Base-by-base conservation (phyloP, 129 eudicot species). In the Tagetes patula region DNA sequence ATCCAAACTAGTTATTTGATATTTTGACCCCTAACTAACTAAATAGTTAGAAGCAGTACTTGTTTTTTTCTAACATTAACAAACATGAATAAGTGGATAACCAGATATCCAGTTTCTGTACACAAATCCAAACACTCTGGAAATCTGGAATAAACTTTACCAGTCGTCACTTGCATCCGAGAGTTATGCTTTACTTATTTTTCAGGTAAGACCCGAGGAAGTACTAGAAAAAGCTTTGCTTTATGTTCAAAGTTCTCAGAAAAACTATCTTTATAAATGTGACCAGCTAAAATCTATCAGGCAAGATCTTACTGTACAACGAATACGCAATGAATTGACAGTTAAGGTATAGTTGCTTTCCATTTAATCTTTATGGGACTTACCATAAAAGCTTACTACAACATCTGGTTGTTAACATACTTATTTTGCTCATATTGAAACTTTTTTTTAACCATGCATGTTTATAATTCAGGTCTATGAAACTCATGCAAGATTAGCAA, bases 191-290 rank as follows among this genome's bases (percentile, higher is more conserved):
- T 42, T 65, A 43, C 12, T 60, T 61, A 6, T 32, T 46, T 68
- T 84, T 73, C 85, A 94, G 98, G 98, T 94, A 72, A 90, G 98
- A 82, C 96, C 96, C 8, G 98, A 94, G 78, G 98, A 94, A 68
- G 96, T 94, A 67, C 79, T 94, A 46, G 98, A 85, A 66, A 87
- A 83, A 73, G 96, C 98, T 55, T 77, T 94, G 83, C 75, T 75
- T 56, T 79, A 90, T 90, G 98, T 90, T 86, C 89, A 84, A 77
- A 82, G 82, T 81, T 90, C 96, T 62, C 87, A 77, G 76, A 94
- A 87, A 70, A 94, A 86, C 73, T 94, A 94, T 71, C 85, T 90
- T 71, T 86, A 87, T 81, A 94, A 87, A 81, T 94, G 98, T 81
- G 98, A 94, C 77, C 98, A 94, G 81, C 83, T 94, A 46, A 94